Conservation (phyloP, 139 green algal species). For the Picochlorum sp. region DNA sequence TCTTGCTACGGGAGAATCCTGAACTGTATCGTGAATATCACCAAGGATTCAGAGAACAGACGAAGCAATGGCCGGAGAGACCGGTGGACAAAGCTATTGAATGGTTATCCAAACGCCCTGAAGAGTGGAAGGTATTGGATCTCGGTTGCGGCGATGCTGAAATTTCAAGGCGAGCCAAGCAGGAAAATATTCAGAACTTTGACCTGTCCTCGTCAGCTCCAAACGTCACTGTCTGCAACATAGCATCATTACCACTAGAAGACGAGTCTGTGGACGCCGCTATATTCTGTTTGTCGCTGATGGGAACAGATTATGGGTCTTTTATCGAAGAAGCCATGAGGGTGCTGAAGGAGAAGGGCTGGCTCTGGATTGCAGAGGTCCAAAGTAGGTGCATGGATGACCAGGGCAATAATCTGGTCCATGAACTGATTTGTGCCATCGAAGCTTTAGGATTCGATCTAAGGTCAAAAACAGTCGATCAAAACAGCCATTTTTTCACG, state of each 20-base stretch:
- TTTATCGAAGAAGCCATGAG: slow-evolving; percentile 78
- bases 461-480: slow-evolving; percentile 30
- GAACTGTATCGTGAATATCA: slow-evolving; percentile 83
- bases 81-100: slow-evolving; percentile 67
- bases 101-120: slow-evolving; percentile 43
- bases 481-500: slow-evolving; percentile 74
- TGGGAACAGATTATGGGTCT: slow-evolving; percentile 85
- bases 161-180: slow-evolving; percentile 45
- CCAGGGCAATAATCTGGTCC: slow-evolving; percentile 25
- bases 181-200: slow-evolving; percentile 71
- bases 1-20: slow-evolving; percentile 54
- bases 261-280: slow-evolving; percentile 61
- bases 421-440: slow-evolving; percentile 50
- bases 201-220: slow-evolving; percentile 75
- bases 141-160: slow-evolving; percentile 91
- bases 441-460: slow-evolving; percentile 49
- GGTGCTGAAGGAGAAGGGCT: slow-evolving; percentile 61
- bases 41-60: slow-evolving; percentile 75
- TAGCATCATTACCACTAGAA: slow-evolving; percentile 52
- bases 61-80: slow-evolving; percentile 69
- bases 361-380: slow-evolving; percentile 93
- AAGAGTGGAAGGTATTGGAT: slow-evolving; percentile 64
- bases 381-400: slow-evolving; percentile 35
- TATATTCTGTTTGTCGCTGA: slow-evolving; percentile 92
- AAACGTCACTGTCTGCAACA: slow-evolving; percentile 87